These are phyloP conservation scores for Mycena alexandri DNA, from an alignment of 768 basidiomycete genomes.

Conservation along the genomic window DNA sequence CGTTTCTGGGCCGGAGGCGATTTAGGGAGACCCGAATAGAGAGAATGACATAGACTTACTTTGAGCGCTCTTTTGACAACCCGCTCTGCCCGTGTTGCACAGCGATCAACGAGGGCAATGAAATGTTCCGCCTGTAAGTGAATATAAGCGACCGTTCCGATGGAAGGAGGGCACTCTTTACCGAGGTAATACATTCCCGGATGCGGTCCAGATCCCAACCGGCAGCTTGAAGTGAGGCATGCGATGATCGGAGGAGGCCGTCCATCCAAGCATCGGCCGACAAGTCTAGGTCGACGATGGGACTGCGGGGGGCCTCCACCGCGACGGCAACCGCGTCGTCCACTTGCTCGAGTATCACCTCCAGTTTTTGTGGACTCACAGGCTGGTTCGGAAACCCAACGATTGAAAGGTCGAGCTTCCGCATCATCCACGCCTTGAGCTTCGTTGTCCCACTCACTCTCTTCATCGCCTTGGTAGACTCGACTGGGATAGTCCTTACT, in stretches of 20 bases:
- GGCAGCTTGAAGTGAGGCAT: slow-evolving; percentile 64
- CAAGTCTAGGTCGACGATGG: slow-evolving; percentile 36
- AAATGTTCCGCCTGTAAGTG: slow-evolving; percentile 66
- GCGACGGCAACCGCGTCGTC: not conserved
- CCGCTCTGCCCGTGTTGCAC: slow-evolving; percentile 69
- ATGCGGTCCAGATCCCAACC: slow-evolving; percentile 70
- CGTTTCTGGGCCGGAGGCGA: slow-evolving; percentile 58
- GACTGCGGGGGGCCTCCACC: not conserved
- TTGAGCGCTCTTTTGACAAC: slow-evolving; percentile 68
- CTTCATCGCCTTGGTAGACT: slow-evolving; percentile 40
- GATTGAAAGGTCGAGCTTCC: slow-evolving; percentile 54
- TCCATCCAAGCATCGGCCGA: slow-evolving; percentile 53
- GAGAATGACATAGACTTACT: slow-evolving; percentile 49
- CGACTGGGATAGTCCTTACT: slow-evolving; percentile 40
- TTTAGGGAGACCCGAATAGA: slow-evolving; percentile 3
- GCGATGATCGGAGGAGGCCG: slow-evolving; percentile 56
- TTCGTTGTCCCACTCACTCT: slow-evolving; percentile 56
- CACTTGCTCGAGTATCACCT: slow-evolving; percentile 43
- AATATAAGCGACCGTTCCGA: slow-evolving; percentile 7
- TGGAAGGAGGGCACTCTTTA: slow-evolving; percentile 47
- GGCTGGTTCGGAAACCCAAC: not conserved
- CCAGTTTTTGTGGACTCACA: slow-evolving; percentile 46
- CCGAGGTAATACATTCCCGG: slow-evolving; percentile 64
- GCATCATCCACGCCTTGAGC: slow-evolving; percentile 75
- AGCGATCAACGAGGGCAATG: slow-evolving; percentile 65